Evolutionary conservation across 148 eudicot species (phyloP).

Genomic region (Limonium bicolor): DNA sequence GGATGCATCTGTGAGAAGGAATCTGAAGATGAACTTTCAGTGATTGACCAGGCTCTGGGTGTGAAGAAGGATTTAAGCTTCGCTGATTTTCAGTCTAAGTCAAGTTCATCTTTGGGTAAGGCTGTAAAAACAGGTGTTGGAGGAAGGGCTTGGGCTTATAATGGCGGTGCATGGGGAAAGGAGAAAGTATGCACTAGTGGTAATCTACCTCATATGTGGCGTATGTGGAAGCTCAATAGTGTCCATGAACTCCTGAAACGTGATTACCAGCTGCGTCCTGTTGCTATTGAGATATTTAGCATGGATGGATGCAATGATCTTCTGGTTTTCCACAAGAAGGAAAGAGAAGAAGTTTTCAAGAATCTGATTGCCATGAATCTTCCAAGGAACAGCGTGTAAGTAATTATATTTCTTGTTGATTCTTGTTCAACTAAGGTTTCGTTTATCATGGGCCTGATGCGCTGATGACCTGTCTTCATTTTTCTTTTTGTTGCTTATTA

Average conservation of each 20-base stretch:
- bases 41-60: constrained; percentile 95
- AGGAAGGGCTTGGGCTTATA: constrained; percentile 97
- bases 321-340: constrained; percentile 93
- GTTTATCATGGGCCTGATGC: too few species aligned
- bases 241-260: constrained; percentile 97
- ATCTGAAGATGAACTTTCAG: constrained; percentile 79
- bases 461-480: background rate
- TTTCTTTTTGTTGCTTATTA: background rate
- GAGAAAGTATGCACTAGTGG: constrained; percentile 69
- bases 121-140: constrained; percentile 47
- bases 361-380: constrained; percentile 96
- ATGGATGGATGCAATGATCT: constrained; percentile 99
- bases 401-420: constrained; percentile 6
- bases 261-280: constrained; percentile 98
- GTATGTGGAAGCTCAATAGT: constrained; percentile 95
- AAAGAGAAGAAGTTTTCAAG: constrained; percentile 94
- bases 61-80: constrained; percentile 75
- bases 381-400: constrained; percentile 97
- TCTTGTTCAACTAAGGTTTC: too few species aligned
- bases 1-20: constrained; percentile 94
- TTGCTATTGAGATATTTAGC: constrained; percentile 95
- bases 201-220: constrained; percentile 85
- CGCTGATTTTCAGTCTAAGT: constrained; percentile 75
- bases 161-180: constrained; percentile 99
- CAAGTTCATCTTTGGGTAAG: constrained; percentile 68